Evolutionary conservation across 192 early-diverging fungal species (phyloP).

Genomic region (Podila epigama): DNA sequence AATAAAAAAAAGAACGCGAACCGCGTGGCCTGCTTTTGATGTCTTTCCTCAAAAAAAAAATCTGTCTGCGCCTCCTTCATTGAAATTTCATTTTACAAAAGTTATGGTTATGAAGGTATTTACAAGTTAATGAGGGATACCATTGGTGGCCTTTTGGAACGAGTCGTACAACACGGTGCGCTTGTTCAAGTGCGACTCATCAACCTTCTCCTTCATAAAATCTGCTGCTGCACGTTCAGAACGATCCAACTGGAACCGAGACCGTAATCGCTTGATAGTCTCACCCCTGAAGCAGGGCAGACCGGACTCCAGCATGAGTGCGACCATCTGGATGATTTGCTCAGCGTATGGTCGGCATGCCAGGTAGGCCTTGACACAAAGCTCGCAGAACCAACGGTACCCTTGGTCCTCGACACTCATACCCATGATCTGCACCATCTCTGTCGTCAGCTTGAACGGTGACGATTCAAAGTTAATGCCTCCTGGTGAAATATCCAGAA

Average conservation of each 20-base stretch:
- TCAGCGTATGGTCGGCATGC: constrained; percentile 92
- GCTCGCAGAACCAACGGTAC: constrained; percentile 88
- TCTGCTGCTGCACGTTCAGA: constrained; percentile 93
- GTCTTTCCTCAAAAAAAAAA: no score
- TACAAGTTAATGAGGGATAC: constrained; percentile 59
- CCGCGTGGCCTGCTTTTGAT: no score
- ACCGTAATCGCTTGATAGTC: constrained; percentile 83
- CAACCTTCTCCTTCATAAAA: constrained; percentile 91
- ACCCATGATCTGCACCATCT: constrained; percentile 98
- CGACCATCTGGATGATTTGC: constrained; percentile 86
- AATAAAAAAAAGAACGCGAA: constrained; percentile 1
- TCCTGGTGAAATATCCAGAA: constrained; percentile 98
- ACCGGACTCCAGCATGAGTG: constrained; percentile 94
- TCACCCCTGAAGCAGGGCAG: constrained; percentile 98
- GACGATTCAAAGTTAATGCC: constrained; percentile 96
- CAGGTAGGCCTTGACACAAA: constrained; percentile 90
- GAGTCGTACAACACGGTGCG: constrained; percentile 83
- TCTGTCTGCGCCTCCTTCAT: neutral
- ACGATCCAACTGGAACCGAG: constrained; percentile 89
- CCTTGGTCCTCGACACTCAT: constrained; percentile 78
- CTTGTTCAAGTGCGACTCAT: constrained; percentile 91
- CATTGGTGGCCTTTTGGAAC: constrained; percentile 85
- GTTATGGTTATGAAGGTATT: no score
- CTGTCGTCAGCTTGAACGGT: constrained; percentile 97
- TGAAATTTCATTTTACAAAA: no score